A percentile compares a stretch with the other conserved stretches of the same genome.
These are phyloP conservation scores for Candida railenensis DNA, from an alignment of 805 yeast genomes.

Conservation along the genomic window DNA sequence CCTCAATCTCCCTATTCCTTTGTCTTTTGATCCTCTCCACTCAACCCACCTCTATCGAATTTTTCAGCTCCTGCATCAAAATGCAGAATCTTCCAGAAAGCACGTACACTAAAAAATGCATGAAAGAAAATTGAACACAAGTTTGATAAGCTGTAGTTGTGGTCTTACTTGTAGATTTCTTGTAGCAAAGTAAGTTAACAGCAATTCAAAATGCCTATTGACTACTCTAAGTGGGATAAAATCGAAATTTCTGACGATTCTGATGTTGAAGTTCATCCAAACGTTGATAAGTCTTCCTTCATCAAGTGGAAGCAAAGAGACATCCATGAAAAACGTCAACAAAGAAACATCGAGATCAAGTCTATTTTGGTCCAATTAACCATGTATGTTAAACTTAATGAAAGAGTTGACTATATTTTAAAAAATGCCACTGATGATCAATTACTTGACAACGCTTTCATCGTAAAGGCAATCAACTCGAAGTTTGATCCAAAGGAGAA, in stretches of 20 bases:
- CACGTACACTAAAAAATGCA: neutral
- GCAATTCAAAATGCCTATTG: slow-evolving; percentile 63
- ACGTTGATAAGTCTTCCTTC: slow-evolving; percentile 90
- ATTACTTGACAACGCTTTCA: slow-evolving; percentile 26
- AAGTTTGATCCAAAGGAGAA: slow-evolving; percentile 60
- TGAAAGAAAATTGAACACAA: neutral
- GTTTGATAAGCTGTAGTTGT: no score
- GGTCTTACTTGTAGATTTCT: no score
- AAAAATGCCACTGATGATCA: slow-evolving; percentile 38
- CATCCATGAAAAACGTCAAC: slow-evolving; percentile 87
- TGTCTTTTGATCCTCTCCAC: no score
- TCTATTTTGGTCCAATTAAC: slow-evolving; percentile 73
- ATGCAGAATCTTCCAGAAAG: neutral
- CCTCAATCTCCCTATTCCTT: no score
- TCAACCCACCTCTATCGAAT: no score
- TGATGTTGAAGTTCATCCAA: slow-evolving; percentile 96
- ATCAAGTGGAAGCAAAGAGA: slow-evolving; percentile 97
- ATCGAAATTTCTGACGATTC: slow-evolving; percentile 95
- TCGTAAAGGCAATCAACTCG: slow-evolving; percentile 42
- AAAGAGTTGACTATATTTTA: slow-evolving; percentile 67
- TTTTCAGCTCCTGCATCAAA: neutral
- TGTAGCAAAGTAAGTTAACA: no score
- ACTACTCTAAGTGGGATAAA: slow-evolving; percentile 97
- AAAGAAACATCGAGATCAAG: slow-evolving; percentile 74
- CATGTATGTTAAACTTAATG: slow-evolving; percentile 76